Evolutionary conservation across 768 basidiomycete species (phyloP).

Genomic region (Lyophyllum atratum): DNA sequence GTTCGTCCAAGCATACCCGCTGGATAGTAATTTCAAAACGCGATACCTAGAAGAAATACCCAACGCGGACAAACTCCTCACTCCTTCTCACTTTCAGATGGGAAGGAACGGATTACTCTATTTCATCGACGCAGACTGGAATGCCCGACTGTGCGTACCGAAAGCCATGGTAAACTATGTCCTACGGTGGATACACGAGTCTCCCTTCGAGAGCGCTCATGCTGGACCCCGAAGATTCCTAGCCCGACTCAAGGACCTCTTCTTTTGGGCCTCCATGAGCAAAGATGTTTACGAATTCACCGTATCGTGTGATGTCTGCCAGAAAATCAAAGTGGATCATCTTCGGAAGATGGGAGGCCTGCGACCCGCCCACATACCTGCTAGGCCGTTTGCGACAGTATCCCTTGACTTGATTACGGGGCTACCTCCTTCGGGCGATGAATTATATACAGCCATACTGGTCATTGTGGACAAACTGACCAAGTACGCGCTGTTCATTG

Average conservation of each 20-base stretch:
- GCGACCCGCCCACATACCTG: not conserved
- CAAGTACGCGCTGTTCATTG: not conserved
- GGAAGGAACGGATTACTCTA: constrained; percentile 3
- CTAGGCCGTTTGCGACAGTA: not conserved
- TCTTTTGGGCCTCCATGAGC: not conserved
- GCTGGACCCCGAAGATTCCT: constrained; percentile 7
- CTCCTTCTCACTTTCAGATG: not conserved
- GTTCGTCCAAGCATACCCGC: not conserved
- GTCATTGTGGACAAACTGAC: not conserved
- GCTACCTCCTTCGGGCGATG: too few relatives aligned
- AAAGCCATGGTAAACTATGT: not conserved
- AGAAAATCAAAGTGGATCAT: too few relatives aligned
- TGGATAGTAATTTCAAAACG: not conserved
- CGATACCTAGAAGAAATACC: not conserved
- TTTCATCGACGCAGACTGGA: too few relatives aligned
- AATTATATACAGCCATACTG: not conserved
- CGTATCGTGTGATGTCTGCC: not conserved
- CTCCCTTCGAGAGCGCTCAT: too few relatives aligned
- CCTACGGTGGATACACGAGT: constrained; percentile 18
- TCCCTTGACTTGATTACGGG: not conserved
- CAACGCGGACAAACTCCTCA: not conserved
- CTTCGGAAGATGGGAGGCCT: not conserved
- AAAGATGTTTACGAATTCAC: not conserved
- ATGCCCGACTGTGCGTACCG: constrained; percentile 18
- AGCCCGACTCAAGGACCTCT: constrained; percentile 5